Evolutionary conservation across 495 filamentous ascomycete genomes (phyloP).

Genomic region (Pseudoneurospora amorphoporcata): DNA sequence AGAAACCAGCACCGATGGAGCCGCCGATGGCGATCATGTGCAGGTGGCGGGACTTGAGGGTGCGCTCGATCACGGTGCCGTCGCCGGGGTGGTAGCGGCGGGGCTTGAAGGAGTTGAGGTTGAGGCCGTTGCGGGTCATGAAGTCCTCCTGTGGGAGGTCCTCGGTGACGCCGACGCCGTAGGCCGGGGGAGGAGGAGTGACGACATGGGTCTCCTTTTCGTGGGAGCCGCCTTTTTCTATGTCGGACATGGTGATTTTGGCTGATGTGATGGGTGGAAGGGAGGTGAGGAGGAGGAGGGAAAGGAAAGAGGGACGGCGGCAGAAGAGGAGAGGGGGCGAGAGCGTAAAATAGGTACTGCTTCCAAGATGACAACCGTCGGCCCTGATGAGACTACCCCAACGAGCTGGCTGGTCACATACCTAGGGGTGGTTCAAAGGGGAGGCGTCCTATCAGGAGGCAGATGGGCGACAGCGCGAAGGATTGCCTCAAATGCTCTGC

Average conservation of each 20-base stretch:
- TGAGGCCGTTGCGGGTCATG: slow-evolving; percentile 42
- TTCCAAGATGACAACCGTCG: neutral
- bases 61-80: slow-evolving; percentile 41
- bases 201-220: slow-evolving; percentile 10
- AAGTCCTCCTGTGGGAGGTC: slow-evolving; percentile 25
- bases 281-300: neutral
- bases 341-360: neutral
- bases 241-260: neutral
- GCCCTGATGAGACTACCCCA: neutral
- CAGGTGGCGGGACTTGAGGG: slow-evolving; percentile 54
- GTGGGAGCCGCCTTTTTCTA: neutral
- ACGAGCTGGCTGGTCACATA: neutral
- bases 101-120: slow-evolving; percentile 38
- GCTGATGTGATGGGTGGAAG: neutral
- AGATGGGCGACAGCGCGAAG: neutral
- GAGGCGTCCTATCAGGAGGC: neutral
- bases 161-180: slow-evolving; percentile 8
- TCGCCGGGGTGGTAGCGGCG: slow-evolving; percentile 22
- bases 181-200: slow-evolving; percentile 8
- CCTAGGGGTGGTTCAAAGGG: neutral
- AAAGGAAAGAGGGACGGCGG: neutral
- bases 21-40: slow-evolving; percentile 73
- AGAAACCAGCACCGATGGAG: slow-evolving; percentile 58
- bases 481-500: neutral
- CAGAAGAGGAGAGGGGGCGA: neutral